Evolutionary conservation across 345 rosid genomes (phyloP), one percentile per base, ranked within the genome.

Genomic region (Bruguiera gymnorhiza): DNA sequence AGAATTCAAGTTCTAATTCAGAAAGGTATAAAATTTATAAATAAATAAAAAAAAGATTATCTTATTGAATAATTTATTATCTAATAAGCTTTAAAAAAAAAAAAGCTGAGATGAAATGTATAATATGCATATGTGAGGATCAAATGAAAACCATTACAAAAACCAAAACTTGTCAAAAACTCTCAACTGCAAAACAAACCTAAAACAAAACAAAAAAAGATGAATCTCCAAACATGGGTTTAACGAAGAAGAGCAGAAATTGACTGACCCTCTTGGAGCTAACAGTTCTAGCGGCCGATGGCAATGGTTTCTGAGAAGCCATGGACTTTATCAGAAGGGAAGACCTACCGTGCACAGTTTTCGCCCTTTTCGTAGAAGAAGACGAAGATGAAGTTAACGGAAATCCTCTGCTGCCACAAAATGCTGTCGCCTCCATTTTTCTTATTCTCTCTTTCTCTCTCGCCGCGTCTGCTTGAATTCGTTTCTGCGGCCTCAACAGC

Each of bases 271-370:
- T 92, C 73, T 63, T 82, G 15, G 92, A 77, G 75, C 83, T 63
- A 16, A 79, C 63, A 48, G 88, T 88, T 75, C 64, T 89, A 67
- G 90, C 63, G 39, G 83, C 65, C 2, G 90, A 73, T 26, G 89
- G 81, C 21, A 77, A 73, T 53, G 88, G 92, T 73, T 85, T 88
- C 87, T 87, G 87, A 70, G 87, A 68, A 1, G 90, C 95, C 94
- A 89, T 83, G 76, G 89, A 84, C 60, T 78, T 85, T 55, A 86
- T 71, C 15, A 79, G 62, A 58, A 82, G 70, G 73, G 65, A 10
- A 34, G 53, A 36, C 24, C 32, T 31, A 2, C 39, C 59, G 2
- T 65, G 11, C 58, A 58, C 39, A 9, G 39, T 50, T 46, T 52
- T 65, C 10, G n/a, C 59, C 26, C 62, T 67, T 61, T 52, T 60